A percentile compares a stretch with the other conserved stretches of the same genome.
Evolutionary conservation across 2,329 filamentous ascomycete genomes (phyloP).

Genomic region (Zymoseptoria brevis): DNA sequence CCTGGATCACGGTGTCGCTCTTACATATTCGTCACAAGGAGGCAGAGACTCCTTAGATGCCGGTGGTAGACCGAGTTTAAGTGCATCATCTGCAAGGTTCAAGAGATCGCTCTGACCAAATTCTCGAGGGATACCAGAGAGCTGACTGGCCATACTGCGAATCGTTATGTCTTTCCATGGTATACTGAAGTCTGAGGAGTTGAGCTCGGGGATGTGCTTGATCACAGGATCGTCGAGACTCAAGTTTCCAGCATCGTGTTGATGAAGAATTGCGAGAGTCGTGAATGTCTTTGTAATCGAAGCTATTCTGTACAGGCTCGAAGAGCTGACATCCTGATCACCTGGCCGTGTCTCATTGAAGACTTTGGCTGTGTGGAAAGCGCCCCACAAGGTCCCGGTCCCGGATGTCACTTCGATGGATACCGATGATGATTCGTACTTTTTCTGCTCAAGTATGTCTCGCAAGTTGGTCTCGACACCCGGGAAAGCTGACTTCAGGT

Average conservation of each 20-base stretch:
- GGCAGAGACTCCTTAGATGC: conserved; percentile 26
- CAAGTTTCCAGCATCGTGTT: conserved; percentile 45
- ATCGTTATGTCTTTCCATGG: conserved; percentile 38
- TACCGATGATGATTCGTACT: conserved; percentile 32
- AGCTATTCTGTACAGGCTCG: conserved; percentile 35
- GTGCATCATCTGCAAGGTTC: conserved; percentile 12
- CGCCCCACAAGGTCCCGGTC: conserved; percentile 32
- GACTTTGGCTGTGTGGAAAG: conserved; percentile 32
- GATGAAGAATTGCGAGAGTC: conserved; percentile 45
- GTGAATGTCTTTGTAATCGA: conserved; percentile 41
- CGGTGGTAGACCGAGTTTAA: conserved; percentile 30
- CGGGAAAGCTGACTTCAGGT: conserved; percentile 27
- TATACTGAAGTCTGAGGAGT: conserved; percentile 32
- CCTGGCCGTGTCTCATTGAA: conserved; percentile 33
- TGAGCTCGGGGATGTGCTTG: conserved; percentile 41
- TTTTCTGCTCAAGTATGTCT: conserved; percentile 18
- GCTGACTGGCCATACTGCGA: conserved; percentile 35
- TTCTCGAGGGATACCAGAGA: conserved; percentile 36
- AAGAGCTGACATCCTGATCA: conserved; percentile 29
- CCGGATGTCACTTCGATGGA: conserved; percentile 36
- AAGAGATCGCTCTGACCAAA: conserved; percentile 22
- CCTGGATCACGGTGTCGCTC: not conserved
- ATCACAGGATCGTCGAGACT: conserved; percentile 40
- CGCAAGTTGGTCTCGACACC: conserved; percentile 24
- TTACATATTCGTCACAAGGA: conserved; percentile 28